Evolutionary conservation across 441 rosid genomes (phyloP).

Genomic region (Pelargonium myrrhifolium): DNA sequence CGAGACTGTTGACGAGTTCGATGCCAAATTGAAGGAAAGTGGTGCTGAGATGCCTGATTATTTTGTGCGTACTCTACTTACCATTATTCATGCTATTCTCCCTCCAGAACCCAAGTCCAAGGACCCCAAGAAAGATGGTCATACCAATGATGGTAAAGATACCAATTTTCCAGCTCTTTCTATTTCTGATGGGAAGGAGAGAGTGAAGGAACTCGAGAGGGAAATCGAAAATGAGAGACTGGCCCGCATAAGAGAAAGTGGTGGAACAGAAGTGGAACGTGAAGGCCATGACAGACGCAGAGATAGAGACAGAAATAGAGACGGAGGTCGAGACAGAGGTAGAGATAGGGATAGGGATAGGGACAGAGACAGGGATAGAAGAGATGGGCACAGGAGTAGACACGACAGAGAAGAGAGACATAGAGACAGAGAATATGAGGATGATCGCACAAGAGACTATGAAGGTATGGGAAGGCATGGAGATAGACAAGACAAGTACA

Average conservation of each 20-base stretch:
- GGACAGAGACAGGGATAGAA: slow-evolving; percentile 13
- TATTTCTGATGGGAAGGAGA: slow-evolving; percentile 53
- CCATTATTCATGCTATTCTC: slow-evolving; percentile 58
- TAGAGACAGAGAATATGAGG: slow-evolving; percentile 10
- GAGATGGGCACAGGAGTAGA: slow-evolving; percentile 17
- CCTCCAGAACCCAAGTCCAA: slow-evolving; percentile 38
- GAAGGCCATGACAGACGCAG: slow-evolving; percentile 22
- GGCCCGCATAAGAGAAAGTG: slow-evolving; percentile 15
- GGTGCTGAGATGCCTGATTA: slow-evolving; percentile 78
- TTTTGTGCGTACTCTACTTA: slow-evolving; percentile 52
- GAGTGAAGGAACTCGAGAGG: slow-evolving; percentile 60
- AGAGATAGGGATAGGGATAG: slow-evolving; percentile 25
- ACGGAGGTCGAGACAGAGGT: slow-evolving; percentile 23
- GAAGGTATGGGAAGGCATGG: slow-evolving; percentile 27
- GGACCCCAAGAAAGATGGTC: slow-evolving; percentile 17
- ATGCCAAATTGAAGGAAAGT: slow-evolving; percentile 43
- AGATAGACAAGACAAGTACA: slow-evolving; percentile 27
- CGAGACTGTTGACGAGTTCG: slow-evolving; percentile 50
- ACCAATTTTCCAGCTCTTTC: slow-evolving; percentile 52
- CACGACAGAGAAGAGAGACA: slow-evolving; percentile 10
- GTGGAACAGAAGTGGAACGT: slow-evolving; percentile 16
- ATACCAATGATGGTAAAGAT: slow-evolving; percentile 19
- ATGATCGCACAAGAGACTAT: slow-evolving; percentile 20
- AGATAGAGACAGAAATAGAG: slow-evolving; percentile 28
- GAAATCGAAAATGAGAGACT: slow-evolving; percentile 35